A percentile compares a stretch with the other conserved stretches of the same genome.
phyloP scores from a whole-genome alignment of 2,329 filamentous ascomycete species.

The Xylariomycetidae sp. region DNA sequence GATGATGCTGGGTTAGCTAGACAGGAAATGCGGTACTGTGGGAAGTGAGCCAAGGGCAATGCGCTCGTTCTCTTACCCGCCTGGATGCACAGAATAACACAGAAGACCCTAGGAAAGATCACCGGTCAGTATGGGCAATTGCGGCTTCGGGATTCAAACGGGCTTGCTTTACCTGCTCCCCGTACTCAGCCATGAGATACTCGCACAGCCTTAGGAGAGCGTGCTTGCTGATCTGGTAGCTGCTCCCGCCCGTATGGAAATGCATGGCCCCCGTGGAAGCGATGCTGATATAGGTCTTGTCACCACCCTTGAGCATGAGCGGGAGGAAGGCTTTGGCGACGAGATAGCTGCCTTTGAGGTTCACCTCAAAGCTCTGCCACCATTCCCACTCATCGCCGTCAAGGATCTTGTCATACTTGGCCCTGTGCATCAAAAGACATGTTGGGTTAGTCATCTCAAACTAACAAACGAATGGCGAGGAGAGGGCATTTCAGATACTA shows the following conservation, averaged over 20 bases:
- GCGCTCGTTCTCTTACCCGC: no score
- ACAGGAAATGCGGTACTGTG: no score
- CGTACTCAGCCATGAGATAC: conserved; percentile 42
- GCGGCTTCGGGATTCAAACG: no score
- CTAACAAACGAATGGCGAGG: no score
- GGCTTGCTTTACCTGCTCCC: conserved; percentile 34
- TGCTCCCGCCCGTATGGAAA: conserved; percentile 29
- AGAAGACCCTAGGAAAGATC: conserved; percentile 21
- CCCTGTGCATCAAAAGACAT: no score
- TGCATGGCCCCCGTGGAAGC: conserved; percentile 38
- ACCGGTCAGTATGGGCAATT: conserved; percentile 35
- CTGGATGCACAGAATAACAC: conserved; percentile 17
- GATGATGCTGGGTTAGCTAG: no score
- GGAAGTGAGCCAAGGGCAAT: no score
- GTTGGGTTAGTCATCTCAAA: no score
- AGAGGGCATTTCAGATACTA: no score
- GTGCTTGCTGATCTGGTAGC: conserved; percentile 45
- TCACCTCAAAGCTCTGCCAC: conserved; percentile 44
- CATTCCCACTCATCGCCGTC: conserved; percentile 39
- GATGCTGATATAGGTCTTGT: conserved; percentile 43
- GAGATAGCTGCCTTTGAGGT: conserved; percentile 44
- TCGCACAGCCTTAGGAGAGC: conserved; percentile 46
- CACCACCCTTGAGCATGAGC: conserved; percentile 30
- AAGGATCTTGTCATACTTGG: conserved; percentile 27
- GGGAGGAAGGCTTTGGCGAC: conserved; percentile 45